These are phyloP conservation scores for Tillandsia fasciculata DNA, from an alignment of 176 grass and related monocot genomes.

Conservation along the genomic window DNA sequence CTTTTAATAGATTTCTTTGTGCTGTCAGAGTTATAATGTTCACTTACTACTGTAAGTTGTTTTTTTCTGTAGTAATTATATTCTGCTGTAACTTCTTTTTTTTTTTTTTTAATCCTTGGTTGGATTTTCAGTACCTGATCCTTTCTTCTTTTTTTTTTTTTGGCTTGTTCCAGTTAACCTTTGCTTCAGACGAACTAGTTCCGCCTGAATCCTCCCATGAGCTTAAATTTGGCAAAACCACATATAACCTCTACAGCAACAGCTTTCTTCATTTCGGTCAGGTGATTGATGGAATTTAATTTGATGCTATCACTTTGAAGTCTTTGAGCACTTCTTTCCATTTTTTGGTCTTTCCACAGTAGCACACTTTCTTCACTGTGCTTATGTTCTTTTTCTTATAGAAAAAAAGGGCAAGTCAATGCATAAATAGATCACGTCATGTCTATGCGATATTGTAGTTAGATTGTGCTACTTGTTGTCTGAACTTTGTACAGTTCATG, in stretches of 20 bases:
- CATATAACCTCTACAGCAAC: conserved; percentile 78
- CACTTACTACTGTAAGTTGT: background rate
- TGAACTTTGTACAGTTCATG: background rate
- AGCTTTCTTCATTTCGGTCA: conserved; percentile 97
- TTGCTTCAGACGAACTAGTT: conserved; percentile 83
- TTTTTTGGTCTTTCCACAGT: background rate
- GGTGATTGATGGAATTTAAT: conserved; percentile 21
- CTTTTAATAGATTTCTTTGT: background rate
- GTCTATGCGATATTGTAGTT: background rate
- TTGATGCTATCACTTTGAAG: background rate
- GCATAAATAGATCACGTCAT: background rate
- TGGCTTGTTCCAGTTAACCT: conserved; percentile 75
- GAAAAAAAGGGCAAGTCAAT: background rate
- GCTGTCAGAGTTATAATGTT: background rate
- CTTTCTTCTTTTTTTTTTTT: conserved; percentile 12
- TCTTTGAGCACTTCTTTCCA: background rate
- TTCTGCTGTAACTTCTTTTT: background rate
- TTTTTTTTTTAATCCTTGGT: too few species aligned
- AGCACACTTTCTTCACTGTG: background rate
- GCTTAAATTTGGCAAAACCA: conserved; percentile 62
- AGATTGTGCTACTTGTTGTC: background rate
- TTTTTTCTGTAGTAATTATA: background rate
- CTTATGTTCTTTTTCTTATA: background rate
- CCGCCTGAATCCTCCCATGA: conserved; percentile 42
- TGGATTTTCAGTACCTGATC: conserved; percentile 11